Evolutionary conservation across 768 basidiomycete genomes (phyloP), one percentile per base, ranked within the genome.

Genomic region (Collybia mongolica): DNA sequence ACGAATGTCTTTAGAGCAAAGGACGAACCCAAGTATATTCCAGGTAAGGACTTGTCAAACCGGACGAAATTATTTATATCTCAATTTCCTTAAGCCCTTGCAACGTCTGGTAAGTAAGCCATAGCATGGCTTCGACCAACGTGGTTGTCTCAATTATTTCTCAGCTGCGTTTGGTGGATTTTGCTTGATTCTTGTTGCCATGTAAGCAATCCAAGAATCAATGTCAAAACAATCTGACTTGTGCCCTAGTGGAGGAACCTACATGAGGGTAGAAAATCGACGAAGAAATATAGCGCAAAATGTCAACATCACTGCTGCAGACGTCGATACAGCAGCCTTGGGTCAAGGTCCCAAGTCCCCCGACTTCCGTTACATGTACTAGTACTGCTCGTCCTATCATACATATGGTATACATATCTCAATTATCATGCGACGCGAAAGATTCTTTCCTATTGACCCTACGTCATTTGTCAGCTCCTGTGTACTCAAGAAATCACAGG

Each of bases 1-100:
- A 75, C 76, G 24, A 80, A 81, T 54, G 75, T 79, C 7, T 80
- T 80, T 61, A 69, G 71, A 46, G 72, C 74, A 8, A 60, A 76
- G 57, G 77, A 79, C 52, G 79, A 74, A 53, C 78, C 76, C 0
- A 73, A 68, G 56, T 79, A 80, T 55, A 64, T 76, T 37, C 75
- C 74, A 51, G 71, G 72, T 72, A 49, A 46, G 58, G 39, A 40
- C 36, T 15, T 42, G 8, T 35, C 37, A 12, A 29, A 38, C 28
- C 19, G 40, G 11, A 7, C 2, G 32, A 26, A 3, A 26, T 46
- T 23, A 18, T 36, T 17, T 32, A n/a, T 26, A 3, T 39, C 7
- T 45, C 3, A 35, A 32, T 11, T 47, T 50, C 2, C 41, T 24
- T 22, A 54, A 63, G 77, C 78, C 7, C 65, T 79, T 32, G 72